Conservation (phyloP, 1,284 basidiomycete genomes). For the Cryptococcus neoformans region DNA sequence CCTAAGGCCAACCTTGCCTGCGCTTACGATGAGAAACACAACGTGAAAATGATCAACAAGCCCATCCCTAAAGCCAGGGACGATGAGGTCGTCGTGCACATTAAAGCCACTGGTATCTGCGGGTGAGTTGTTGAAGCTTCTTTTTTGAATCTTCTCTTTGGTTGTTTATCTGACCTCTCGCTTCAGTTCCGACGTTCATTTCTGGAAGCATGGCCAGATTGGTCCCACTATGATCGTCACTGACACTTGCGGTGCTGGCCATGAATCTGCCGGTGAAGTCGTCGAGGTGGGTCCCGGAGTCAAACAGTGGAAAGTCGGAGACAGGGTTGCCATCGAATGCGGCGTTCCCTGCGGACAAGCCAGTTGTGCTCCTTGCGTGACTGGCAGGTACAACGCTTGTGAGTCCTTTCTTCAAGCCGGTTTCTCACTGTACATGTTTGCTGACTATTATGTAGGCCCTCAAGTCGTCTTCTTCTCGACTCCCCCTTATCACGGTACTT, state of each 20-base stretch:
- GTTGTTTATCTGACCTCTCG: neutral
- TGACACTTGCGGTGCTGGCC: slow-evolving; percentile 45
- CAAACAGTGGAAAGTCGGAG: slow-evolving; percentile 44
- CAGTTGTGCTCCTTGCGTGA: slow-evolving; percentile 53
- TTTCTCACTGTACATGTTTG: neutral
- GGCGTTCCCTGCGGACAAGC: slow-evolving; percentile 54
- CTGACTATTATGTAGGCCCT: slow-evolving; percentile 34
- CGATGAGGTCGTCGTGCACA: slow-evolving; percentile 51
- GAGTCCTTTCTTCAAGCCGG: slow-evolving; percentile 14
- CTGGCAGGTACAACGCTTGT: slow-evolving; percentile 55
- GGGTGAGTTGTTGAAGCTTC: slow-evolving; percentile 35
- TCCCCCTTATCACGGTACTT: slow-evolving; percentile 52
- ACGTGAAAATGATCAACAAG: slow-evolving; percentile 50
- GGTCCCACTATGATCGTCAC: slow-evolving; percentile 46
- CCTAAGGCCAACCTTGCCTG: slow-evolving; percentile 42
- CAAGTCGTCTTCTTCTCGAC: slow-evolving; percentile 53
- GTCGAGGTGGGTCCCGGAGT: slow-evolving; percentile 51
- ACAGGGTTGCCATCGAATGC: slow-evolving; percentile 54
- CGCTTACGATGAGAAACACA: slow-evolving; percentile 48
- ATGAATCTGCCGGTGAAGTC: slow-evolving; percentile 53
- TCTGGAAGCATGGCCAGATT: slow-evolving; percentile 55
- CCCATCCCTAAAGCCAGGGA: slow-evolving; percentile 39
- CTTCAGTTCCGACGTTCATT: slow-evolving; percentile 53
- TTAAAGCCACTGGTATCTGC: slow-evolving; percentile 52
- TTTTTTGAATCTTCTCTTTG: slow-evolving; percentile 3